A percentile compares a stretch with the other conserved stretches of the same genome.
phyloP scores from a whole-genome alignment of 768 basidiomycete genomes.

The Calocybe cyanea region DNA sequence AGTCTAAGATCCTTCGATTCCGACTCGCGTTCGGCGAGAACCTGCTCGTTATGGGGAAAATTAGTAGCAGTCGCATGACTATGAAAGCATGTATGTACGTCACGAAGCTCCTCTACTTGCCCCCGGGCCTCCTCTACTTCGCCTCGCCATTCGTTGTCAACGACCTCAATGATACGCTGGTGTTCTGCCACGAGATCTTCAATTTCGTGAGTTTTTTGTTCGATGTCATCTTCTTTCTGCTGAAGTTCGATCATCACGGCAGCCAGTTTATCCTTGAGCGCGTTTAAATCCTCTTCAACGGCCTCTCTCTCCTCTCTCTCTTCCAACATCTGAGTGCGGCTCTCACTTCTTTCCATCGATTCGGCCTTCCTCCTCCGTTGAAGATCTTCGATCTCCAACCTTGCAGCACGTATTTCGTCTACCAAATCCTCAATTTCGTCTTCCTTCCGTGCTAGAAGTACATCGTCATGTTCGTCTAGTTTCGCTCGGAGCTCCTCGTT shows the following conservation, averaged over 20 bases:
- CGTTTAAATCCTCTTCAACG: conserved; percentile 75
- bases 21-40: conserved; percentile 72
- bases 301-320: conserved; percentile 72
- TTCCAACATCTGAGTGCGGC: conserved; percentile 66
- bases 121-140: conserved; percentile 79
- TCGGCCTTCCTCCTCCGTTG: conserved; percentile 61
- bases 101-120: conserved; percentile 76
- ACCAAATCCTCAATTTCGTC: conserved; percentile 71
- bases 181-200: conserved; percentile 76
- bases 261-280: conserved; percentile 71
- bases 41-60: conserved; percentile 33
- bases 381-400: conserved; percentile 63
- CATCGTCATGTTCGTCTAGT: conserved; percentile 56
- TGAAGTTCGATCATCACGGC: conserved; percentile 80
- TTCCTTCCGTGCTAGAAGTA: conserved; percentile 48
- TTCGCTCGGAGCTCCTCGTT: conserved; percentile 57
- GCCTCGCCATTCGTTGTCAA: conserved; percentile 84
- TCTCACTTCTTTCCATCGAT: conserved; percentile 66
- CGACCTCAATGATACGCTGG: conserved; percentile 62
- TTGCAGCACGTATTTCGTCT: conserved; percentile 62
- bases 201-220: conserved; percentile 72
- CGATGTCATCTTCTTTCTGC: conserved; percentile 84
- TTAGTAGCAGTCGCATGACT: conserved; percentile 7
- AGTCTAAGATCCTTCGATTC: conserved; percentile 75
- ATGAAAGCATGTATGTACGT: conserved; percentile 39